Evolutionary conservation across 495 filamentous ascomycete genomes (phyloP).

Genomic region (Ramalina peruviana): DNA sequence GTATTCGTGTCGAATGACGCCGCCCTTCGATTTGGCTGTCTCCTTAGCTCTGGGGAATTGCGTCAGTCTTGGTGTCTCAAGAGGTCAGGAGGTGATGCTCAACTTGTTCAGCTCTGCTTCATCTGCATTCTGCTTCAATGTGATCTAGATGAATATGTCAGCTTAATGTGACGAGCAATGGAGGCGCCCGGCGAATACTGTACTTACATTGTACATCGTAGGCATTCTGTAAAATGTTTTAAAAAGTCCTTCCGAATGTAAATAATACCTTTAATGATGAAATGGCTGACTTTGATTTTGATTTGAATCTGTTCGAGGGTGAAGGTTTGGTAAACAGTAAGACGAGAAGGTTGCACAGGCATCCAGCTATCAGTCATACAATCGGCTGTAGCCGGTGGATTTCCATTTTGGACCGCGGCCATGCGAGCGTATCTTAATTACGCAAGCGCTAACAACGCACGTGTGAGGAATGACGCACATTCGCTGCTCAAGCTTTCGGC

Average conservation of each 20-base stretch:
- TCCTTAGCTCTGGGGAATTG: conserved; percentile 53
- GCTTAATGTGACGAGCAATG: neutral
- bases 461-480: too few relatives aligned
- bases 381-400: too few relatives aligned
- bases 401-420: too few relatives aligned
- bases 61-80: neutral
- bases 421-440: too few relatives aligned
- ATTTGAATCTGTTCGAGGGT: too few relatives aligned
- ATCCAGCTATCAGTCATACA: too few relatives aligned
- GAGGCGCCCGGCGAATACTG: conserved; percentile 11
- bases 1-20: conserved; percentile 71
- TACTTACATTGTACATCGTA: conserved; percentile 50
- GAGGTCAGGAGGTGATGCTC: conserved; percentile 6
- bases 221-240: conserved; percentile 3
- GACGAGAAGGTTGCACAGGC: too few relatives aligned
- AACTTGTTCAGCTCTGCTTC: conserved; percentile 50
- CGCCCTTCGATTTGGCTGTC: conserved; percentile 51
- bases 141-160: conserved; percentile 42
- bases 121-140: conserved; percentile 53
- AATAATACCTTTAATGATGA: too few relatives aligned
- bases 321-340: too few relatives aligned
- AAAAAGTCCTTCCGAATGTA: neutral
- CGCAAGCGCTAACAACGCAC: too few relatives aligned
- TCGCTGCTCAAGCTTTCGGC: too few relatives aligned
- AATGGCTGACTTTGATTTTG: too few relatives aligned